A percentile compares a stretch with the other conserved stretches of the same genome.
These are phyloP conservation scores for Arachis monticola DNA, from an alignment of 331 rosid species.

Conservation along the genomic window DNA sequence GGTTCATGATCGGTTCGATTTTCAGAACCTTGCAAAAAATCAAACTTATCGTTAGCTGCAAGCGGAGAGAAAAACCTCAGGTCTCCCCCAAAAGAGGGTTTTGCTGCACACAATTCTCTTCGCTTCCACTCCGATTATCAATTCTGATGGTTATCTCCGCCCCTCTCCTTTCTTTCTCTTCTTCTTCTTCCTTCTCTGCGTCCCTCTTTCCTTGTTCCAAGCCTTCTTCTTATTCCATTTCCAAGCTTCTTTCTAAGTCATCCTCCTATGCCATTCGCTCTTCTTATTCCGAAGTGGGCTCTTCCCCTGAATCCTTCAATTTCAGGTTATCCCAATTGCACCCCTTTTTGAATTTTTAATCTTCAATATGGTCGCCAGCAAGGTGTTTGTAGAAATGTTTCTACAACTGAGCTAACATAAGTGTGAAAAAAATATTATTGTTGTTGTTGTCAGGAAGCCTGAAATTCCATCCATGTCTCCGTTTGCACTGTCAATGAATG, in stretches of 20 bases:
- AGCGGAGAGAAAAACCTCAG: not conserved
- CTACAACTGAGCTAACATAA: not conserved
- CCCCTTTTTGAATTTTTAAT: not conserved
- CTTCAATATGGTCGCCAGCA: not conserved
- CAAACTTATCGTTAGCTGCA: conserved; percentile 52
- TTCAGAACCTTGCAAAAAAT: conserved; percentile 7
- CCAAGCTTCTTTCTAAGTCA: conserved; percentile 5
- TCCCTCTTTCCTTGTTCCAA: conserved; percentile 2
- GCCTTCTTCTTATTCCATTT: conserved; percentile 24
- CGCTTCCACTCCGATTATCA: no score
- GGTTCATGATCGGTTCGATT: no score
- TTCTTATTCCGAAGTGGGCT: conserved; percentile 54
- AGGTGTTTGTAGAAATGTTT: conserved; percentile 34
- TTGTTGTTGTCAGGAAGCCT: conserved; percentile 44
- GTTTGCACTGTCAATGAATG: conserved; percentile 64
- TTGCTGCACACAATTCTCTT: conserved; percentile 11
- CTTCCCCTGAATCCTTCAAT: conserved; percentile 56
- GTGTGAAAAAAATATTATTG: not conserved
- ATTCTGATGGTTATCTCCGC: conserved; percentile 54
- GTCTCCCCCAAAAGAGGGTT: conserved; percentile 7
- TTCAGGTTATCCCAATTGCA: conserved; percentile 44
- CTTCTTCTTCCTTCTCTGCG: conserved; percentile 13
- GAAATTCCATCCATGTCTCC: conserved; percentile 61
- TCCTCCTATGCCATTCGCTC: conserved; percentile 41
- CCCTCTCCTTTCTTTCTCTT: conserved; percentile 40